phyloP scores from a whole-genome alignment of 2,329 filamentous ascomycete genomes.

The Phyllosticta citrichinensis region DNA sequence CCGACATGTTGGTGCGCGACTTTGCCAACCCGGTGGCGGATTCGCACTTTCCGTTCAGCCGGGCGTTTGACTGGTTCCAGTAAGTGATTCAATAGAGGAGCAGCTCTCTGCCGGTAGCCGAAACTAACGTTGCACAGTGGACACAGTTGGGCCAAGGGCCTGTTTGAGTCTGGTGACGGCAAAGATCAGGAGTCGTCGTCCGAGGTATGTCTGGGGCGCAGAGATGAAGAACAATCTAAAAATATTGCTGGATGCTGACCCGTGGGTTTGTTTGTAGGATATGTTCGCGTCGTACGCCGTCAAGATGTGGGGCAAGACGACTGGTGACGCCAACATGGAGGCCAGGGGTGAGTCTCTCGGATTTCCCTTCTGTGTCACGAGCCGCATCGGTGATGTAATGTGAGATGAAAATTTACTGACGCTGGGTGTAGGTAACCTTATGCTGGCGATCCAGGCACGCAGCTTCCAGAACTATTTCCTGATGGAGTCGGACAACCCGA shows the following conservation, averaged over 20 bases:
- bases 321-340: constrained; percentile 67
- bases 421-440: constrained; percentile 52
- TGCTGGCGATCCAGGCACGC: constrained; percentile 68
- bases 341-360: constrained; percentile 39
- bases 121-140: constrained; percentile 41
- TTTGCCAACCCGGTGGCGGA: constrained; percentile 68
- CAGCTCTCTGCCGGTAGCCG: neutral
- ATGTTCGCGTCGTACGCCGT: constrained; percentile 78
- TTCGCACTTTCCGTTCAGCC: constrained; percentile 60
- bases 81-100: neutral
- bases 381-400: neutral
- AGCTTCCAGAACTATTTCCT: constrained; percentile 76
- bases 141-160: constrained; percentile 85
- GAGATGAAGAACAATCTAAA: neutral
- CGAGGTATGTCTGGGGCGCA: constrained; percentile 37
- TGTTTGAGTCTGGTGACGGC: constrained; percentile 64
- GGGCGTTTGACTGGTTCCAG: constrained; percentile 74
- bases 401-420: neutral
- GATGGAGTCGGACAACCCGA: constrained; percentile 59
- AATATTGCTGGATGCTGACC: neutral
- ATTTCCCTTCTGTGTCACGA: neutral
- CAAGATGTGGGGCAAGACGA: constrained; percentile 86
- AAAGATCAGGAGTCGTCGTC: constrained; percentile 88
- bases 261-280: constrained; percentile 40
- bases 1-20: constrained; percentile 77